phyloP scores from a whole-genome alignment of 148 eudicot species.

The Silene latifolia region DNA sequence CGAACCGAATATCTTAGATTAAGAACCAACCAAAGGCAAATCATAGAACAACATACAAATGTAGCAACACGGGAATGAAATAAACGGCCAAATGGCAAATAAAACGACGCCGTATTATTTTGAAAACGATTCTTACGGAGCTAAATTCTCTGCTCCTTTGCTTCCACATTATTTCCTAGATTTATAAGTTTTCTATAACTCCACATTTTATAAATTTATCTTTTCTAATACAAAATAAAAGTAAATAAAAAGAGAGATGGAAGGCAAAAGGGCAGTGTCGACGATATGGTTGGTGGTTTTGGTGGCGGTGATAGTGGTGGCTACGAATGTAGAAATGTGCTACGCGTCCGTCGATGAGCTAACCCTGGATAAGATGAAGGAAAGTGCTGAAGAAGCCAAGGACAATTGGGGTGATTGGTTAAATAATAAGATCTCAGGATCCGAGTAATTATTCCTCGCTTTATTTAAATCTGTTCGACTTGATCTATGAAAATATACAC shows the following conservation, averaged over 20 bases:
- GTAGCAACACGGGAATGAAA: background rate
- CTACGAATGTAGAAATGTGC: conserved; percentile 23
- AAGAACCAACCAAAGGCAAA: no score
- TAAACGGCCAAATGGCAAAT: background rate
- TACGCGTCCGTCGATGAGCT: background rate
- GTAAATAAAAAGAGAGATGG: conserved; percentile 15
- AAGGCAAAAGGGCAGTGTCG: background rate
- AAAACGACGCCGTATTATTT: background rate
- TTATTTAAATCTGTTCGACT: no score
- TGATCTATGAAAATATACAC: background rate
- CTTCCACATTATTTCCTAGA: background rate
- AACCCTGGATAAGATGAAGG: background rate
- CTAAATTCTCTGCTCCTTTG: conserved; percentile 17
- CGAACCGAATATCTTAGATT: no score
- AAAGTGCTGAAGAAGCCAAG: conserved; percentile 8
- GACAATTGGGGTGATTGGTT: conserved; percentile 8
- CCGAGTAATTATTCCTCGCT: background rate
- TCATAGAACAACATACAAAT: background rate
- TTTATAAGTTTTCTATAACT: conserved; percentile 8
- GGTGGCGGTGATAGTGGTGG: conserved; percentile 13
- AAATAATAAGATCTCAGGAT: background rate
- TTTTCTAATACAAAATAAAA: background rate
- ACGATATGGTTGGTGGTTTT: conserved; percentile 11
- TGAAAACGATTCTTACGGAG: conserved; percentile 16
- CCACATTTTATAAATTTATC: background rate